Base-by-base conservation (phyloP, 139 green algal species). In the Tetraselmis striata region DNA sequence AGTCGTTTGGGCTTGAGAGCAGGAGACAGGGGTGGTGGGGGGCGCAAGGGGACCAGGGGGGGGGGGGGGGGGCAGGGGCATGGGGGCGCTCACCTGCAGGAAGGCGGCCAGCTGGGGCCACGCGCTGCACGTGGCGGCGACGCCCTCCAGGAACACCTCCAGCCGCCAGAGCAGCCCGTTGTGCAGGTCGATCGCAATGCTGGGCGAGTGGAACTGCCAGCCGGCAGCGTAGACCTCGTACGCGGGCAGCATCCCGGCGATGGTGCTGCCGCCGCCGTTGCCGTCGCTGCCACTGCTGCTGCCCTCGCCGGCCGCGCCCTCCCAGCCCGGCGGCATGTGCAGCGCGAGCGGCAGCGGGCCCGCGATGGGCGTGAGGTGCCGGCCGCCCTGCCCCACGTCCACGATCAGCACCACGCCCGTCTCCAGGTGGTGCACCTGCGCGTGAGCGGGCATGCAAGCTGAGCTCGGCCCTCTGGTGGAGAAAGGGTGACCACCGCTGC, bases 151-250 rank as follows among this genome's bases (percentile, higher is more conserved):
- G 18, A 67, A 67, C 45, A 67, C 45, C 32, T 32, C 78, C 31
- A 23, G 1, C 22, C 23, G 30, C 32, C 78, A 25, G 30, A 76
- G n/a, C 30, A n/a, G 11, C 29, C 11, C 29, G 59, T 80, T 77
- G 29, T 78, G 31, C 28, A 28, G 18, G 27, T 59, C 77, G 29
- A 80, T 80, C 2, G n/a, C 32, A 2, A 67, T 67, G 45, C 45
- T 67, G 45, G 45, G 45, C 11, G 45, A 67, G 45, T 67, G 45
- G 18, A 67, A 59, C 32, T 32, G 32, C 77, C 77, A 32, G 79
- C 59, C 78, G 78, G 80, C 59, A 23, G 81, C 84, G 31, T 84
- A 79, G 1, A 90, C 80, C 78, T 91, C 87, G 32, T 89, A 87
- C 28, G 83, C 75, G 24, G 77, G 29, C 28, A 32, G 24, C 23